Base-by-base conservation (phyloP, 148 eudicot species). In the Vaccinium vitisidaea region DNA sequence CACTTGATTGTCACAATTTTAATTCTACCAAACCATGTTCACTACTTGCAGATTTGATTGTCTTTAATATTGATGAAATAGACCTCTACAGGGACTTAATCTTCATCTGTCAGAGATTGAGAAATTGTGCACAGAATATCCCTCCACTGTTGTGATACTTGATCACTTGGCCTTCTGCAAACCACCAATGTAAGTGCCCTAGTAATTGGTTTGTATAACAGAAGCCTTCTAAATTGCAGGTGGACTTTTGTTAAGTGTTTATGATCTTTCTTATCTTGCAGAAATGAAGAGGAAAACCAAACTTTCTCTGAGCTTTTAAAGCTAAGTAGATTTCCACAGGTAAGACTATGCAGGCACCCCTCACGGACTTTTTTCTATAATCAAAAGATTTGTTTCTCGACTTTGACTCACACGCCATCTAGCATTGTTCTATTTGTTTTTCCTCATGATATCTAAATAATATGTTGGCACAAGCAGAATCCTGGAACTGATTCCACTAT, bases 151-250 rank as follows among this genome's bases (percentile, higher is more conserved):
- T 65, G 98, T 96, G 75, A 58, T 96, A 73, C 89, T 96, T 81
- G 98, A 96, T 90, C 98, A 96, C 89, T 48, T 96, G 85, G 98
- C 93, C 49, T 96, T 96, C 90, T 96, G 98, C 88, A 92, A 93
- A 69, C 94, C 95, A 50, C 98, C 98, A 79, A 81, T 16, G 98
- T 92, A 92, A 88, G 88, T 76, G 71, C 80, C 77, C 84, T 49
- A 25, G 25, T 70, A 70, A 65, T 71, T 71, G 75, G 3, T 21
- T 49, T 65, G 63, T 61, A 16, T 59, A 46, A 50, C 46, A 83
- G 5, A 55, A 80, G 50, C 73, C 79, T 81, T 71, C 19, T 21
- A 71, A 25, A 46, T 23, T 85, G 27, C 69, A 50, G 16, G 63
- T 85, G 15, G 39, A 69, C 32, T 55, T 77, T 54, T 18, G 32